phyloP scores from a whole-genome alignment of 2,329 filamentous ascomycete species.

The Sclerotinia trifoliorum region DNA sequence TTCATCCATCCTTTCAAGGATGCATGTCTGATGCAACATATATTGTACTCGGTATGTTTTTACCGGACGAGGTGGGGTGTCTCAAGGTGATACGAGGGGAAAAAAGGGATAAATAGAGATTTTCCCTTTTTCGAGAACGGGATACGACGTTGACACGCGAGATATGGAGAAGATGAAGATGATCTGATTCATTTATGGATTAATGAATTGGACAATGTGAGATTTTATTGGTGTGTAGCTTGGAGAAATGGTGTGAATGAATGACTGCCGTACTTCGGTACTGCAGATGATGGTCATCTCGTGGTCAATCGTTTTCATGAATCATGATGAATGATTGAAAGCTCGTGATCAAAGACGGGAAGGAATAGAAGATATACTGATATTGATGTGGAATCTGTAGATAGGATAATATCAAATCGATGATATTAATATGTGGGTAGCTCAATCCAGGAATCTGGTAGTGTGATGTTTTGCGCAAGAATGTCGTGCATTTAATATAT shows the following conservation, averaged over 20 bases:
- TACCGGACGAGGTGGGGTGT: background rate
- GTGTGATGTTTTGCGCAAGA: constrained; percentile 3
- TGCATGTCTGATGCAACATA: background rate
- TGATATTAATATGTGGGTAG: constrained; percentile 2
- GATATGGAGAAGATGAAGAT: background rate
- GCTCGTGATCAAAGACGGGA: constrained; percentile 16
- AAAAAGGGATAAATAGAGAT: background rate
- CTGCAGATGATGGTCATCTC: background rate
- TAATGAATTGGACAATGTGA: background rate
- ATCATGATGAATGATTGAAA: background rate
- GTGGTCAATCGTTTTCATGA: constrained; percentile 3
- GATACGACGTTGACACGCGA: constrained; percentile 13
- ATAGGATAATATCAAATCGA: constrained; percentile 12
- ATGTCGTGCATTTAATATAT: constrained; percentile 19
- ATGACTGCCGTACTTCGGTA: constrained; percentile 13
- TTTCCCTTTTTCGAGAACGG: background rate
- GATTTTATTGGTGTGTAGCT: background rate
- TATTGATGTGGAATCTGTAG: background rate
- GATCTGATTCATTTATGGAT: background rate
- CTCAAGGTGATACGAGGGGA: background rate
- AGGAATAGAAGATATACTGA: background rate
- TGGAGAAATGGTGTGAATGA: background rate
- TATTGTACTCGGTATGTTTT: constrained; percentile 15
- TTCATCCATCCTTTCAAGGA: background rate
- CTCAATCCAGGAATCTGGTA: constrained; percentile 20